A percentile compares a stretch with the other conserved stretches of the same genome.
Conservation (phyloP, 208 protist species). For the Plasmodiophora brassicae region DNA sequence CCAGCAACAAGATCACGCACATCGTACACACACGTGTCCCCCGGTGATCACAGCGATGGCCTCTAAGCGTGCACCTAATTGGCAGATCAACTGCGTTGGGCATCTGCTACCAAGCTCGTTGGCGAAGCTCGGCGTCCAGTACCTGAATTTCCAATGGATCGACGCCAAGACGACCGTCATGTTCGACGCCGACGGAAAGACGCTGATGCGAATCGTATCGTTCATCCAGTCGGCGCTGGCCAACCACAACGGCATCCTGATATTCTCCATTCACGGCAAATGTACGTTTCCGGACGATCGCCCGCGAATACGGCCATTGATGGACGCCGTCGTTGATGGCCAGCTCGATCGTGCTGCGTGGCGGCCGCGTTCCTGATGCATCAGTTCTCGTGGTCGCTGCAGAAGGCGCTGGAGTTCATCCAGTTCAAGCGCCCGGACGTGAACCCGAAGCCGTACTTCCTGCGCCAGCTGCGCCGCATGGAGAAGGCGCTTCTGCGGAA, state of each 20-base stretch:
- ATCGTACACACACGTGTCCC: no score
- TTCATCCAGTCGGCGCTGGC: neutral
- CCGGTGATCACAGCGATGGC: neutral
- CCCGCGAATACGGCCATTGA: neutral
- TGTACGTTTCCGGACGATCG: neutral
- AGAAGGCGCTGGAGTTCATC: slow-evolving; percentile 21
- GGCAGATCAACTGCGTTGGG: neutral
- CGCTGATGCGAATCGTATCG: neutral
- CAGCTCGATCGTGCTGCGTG: slow-evolving; percentile 16
- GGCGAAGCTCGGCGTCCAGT: neutral
- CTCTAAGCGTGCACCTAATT: neutral
- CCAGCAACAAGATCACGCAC: neutral
- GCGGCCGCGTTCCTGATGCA: slow-evolving; percentile 24
- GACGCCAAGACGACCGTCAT: slow-evolving; percentile 7
- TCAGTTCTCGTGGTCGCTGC: neutral
- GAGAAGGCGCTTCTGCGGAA: no score
- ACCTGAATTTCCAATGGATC: slow-evolving; percentile 19
- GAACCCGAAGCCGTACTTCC: slow-evolving; percentile 16
- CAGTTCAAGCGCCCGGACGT: neutral
- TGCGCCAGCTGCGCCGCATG: neutral
- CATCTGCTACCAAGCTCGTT: neutral
- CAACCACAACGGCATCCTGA: neutral
- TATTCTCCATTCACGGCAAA: slow-evolving; percentile 5
- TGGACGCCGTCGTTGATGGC: neutral
- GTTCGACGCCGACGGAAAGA: slow-evolving; percentile 16